These are phyloP conservation scores for Orbilia brochopaga DNA, from an alignment of 2,329 filamentous ascomycete genomes.

Conservation along the genomic window DNA sequence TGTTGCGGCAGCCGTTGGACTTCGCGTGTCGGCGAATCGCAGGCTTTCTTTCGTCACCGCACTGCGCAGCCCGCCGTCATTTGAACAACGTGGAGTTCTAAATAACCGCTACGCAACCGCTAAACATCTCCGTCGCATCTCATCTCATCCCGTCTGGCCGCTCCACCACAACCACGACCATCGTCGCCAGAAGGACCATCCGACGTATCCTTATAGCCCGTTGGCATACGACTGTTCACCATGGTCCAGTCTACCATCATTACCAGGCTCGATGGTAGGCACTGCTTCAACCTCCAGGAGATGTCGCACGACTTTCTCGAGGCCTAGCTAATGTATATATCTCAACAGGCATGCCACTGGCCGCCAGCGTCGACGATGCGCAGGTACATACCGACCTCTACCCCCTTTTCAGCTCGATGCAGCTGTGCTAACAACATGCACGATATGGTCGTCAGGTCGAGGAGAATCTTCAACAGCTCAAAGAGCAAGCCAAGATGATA, in stretches of 20 bases:
- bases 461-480: conserved; percentile 80
- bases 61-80: conserved; percentile 20
- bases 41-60: conserved; percentile 44
- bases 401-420: conserved; percentile 4
- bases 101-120: conserved; percentile 1
- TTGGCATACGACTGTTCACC: conserved; percentile 2
- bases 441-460: conserved; percentile 65
- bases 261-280: conserved; percentile 82
- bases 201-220: background rate
- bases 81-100: conserved; percentile 50
- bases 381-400: conserved; percentile 62
- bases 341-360: conserved; percentile 81
- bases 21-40: conserved; percentile 16
- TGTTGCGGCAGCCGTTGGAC: conserved; percentile 22
- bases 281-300: conserved; percentile 17
- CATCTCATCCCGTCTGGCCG: conserved; percentile 30
- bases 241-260: conserved; percentile 97
- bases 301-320: conserved; percentile 38
- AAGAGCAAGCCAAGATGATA: conserved; percentile 87
- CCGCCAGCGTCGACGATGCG: conserved; percentile 91
- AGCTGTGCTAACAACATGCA: conserved; percentile 33
- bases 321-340: conserved; percentile 51
- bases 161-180: background rate
- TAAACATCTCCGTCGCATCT: conserved; percentile 11
- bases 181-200: background rate